Percentiles rank a stretch among this genome's conserved stretches.
Conservation (phyloP, 148 eudicot species). For the Pouteria glomerata region DNA sequence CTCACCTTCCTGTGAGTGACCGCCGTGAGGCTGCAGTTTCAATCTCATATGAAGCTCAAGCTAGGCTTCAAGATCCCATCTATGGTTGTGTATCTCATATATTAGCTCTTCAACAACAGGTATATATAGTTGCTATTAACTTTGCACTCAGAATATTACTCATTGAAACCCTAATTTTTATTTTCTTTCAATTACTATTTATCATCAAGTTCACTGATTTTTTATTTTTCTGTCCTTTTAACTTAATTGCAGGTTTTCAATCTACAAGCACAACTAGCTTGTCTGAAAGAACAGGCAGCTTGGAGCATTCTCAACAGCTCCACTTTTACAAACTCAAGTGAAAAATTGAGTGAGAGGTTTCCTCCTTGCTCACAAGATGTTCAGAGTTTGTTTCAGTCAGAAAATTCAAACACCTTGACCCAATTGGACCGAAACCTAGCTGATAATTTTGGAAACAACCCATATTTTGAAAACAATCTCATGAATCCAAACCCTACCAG, state of each 20-base stretch:
- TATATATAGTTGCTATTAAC: too few species aligned
- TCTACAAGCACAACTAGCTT: conserved; percentile 64
- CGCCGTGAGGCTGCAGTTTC: conserved; percentile 82
- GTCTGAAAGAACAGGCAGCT: conserved; percentile 54
- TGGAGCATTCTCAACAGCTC: conserved; percentile 28
- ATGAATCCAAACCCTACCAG: conserved; percentile 20
- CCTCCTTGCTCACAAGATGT: conserved; percentile 46
- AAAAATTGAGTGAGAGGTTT: conserved; percentile 25
- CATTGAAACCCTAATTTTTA: conserved; percentile 13
- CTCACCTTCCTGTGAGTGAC: conserved; percentile 58
- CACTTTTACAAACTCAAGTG: conserved; percentile 35
- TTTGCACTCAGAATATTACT: too few species aligned
- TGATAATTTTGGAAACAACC: conserved; percentile 29
- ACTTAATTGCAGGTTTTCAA: conserved; percentile 57
- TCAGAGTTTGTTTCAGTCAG: conserved; percentile 66
- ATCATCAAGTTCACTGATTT: background rate
- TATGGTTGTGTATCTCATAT: conserved; percentile 94
- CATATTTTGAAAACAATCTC: conserved; percentile 20
- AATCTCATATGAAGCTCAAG: conserved; percentile 91
- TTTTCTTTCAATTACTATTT: background rate
- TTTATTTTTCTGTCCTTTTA: background rate
- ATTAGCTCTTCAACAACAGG: conserved; percentile 92
- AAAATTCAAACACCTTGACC: conserved; percentile 44
- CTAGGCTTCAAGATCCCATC: conserved; percentile 88
- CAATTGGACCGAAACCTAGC: conserved; percentile 38